Evolutionary conservation across 495 filamentous ascomycete genomes (phyloP).

Genomic region (Penicillium macrosclerotiorum): DNA sequence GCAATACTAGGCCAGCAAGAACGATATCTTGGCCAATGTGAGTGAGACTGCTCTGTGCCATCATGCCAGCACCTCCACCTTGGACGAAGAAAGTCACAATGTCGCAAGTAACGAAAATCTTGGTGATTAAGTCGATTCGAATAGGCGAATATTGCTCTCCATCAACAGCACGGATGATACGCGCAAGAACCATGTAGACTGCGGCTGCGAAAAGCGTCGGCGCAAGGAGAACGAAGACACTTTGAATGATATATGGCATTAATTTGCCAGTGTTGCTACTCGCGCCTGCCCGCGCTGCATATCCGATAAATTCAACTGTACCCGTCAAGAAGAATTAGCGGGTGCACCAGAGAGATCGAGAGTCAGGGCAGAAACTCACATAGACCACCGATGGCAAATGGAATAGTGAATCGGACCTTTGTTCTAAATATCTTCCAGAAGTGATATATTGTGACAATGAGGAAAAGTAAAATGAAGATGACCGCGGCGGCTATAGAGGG

Average conservation of each 20-base stretch:
- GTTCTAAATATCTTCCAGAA: conserved; percentile 14
- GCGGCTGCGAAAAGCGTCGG: conserved; percentile 46
- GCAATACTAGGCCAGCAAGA: conserved; percentile 1
- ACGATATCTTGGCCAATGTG: conserved; percentile 14
- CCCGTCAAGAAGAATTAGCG: not conserved
- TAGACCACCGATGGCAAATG: conserved; percentile 11
- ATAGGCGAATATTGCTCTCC: conserved; percentile 29
- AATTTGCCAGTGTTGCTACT: conserved; percentile 17
- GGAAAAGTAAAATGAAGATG: conserved; percentile 37
- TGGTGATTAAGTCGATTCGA: conserved; percentile 10
- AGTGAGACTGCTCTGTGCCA: conserved; percentile 3
- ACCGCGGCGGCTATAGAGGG: conserved; percentile 5
- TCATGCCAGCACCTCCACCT: conserved; percentile 12
- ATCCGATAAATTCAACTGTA: conserved; percentile 51
- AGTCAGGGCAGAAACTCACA: conserved; percentile 1
- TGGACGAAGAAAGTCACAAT: conserved; percentile 21
- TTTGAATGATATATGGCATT: conserved; percentile 24
- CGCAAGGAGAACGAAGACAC: conserved; percentile 30
- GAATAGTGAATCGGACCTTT: conserved; percentile 6
- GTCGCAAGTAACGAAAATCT: conserved; percentile 24
- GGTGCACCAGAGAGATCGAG: not conserved
- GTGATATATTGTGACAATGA: conserved; percentile 38
- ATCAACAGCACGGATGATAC: conserved; percentile 38
- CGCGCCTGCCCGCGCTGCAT: conserved; percentile 30
- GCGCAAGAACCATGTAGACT: conserved; percentile 52